Percentiles rank a stretch among this genome's conserved stretches.
phyloP scores from a whole-genome alignment of 805 yeast genomes.

The Hanseniaspora meyeri region DNA sequence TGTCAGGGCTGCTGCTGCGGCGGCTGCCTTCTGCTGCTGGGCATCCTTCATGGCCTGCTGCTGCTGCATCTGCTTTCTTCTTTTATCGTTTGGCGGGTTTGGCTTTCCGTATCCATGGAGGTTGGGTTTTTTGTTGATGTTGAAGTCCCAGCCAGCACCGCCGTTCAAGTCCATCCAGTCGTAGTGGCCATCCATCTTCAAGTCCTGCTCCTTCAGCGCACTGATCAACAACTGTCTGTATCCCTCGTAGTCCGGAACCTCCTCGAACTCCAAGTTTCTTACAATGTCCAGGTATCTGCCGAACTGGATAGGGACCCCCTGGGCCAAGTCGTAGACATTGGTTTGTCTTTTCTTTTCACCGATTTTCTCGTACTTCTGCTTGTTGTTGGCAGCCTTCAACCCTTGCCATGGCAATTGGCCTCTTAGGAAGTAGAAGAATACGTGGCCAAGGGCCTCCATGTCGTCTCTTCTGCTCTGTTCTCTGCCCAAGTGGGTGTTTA shows the following conservation, averaged over 20 bases:
- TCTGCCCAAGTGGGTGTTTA: constrained; percentile 92
- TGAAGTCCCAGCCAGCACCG: constrained; percentile 91
- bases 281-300: constrained; percentile 84
- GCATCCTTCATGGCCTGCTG: constrained; percentile 21
- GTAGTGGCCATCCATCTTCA: constrained; percentile 72
- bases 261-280: constrained; percentile 81
- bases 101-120: constrained; percentile 95
- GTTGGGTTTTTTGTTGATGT: constrained; percentile 81
- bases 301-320: constrained; percentile 83
- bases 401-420: constrained; percentile 99
- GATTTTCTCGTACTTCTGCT: constrained; percentile 92
- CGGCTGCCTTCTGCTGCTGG: constrained; percentile 18
- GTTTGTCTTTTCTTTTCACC: constrained; percentile 93
- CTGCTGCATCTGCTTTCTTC: constrained; percentile 23
- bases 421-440: constrained; percentile 82
- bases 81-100: constrained; percentile 53
- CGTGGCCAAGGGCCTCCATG: constrained; percentile 92
- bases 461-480: constrained; percentile 96
- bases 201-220: constrained; percentile 60
- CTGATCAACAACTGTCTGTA: constrained; percentile 66
- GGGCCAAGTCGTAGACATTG: constrained; percentile 70
- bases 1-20: constrained; percentile 21
- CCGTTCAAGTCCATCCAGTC: constrained; percentile 97
- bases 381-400: constrained; percentile 91
- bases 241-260: constrained; percentile 86